Evolutionary conservation across 768 basidiomycete genomes (phyloP).

Genomic region (Suillus variegatus): DNA sequence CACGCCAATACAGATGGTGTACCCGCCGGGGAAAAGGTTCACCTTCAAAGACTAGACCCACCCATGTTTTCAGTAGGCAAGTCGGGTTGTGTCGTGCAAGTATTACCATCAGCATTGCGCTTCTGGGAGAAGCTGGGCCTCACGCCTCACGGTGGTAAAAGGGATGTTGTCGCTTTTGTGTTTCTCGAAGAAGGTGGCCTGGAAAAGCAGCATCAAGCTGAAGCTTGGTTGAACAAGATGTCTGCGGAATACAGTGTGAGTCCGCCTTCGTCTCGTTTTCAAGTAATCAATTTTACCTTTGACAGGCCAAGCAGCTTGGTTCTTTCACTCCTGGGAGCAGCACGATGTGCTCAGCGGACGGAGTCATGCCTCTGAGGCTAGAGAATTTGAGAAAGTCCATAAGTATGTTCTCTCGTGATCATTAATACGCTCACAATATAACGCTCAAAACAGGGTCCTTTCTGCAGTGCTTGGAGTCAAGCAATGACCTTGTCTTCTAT

Average conservation of each 20-base stretch:
- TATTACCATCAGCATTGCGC: conserved; percentile 67
- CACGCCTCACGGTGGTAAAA: conserved; percentile 66
- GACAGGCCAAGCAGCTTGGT: conserved; percentile 64
- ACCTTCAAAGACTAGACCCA: conserved; percentile 40
- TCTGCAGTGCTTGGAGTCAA: conserved; percentile 13
- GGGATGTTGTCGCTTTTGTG: conserved; percentile 68
- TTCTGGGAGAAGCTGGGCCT: conserved; percentile 89
- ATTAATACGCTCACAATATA: not conserved
- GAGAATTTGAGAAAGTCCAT: conserved; percentile 73
- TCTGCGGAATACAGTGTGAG: conserved; percentile 60
- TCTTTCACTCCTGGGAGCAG: conserved; percentile 54
- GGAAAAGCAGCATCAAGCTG: conserved; percentile 48
- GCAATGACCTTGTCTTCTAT: conserved; percentile 61
- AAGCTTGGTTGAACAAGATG: conserved; percentile 59
- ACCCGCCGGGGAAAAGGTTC: conserved; percentile 8
- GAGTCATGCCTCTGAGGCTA: conserved; percentile 62
- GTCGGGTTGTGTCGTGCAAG: conserved; percentile 66
- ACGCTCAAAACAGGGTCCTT: conserved; percentile 5
- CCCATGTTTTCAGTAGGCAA: conserved; percentile 70
- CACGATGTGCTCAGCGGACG: conserved; percentile 47
- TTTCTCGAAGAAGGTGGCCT: conserved; percentile 64
- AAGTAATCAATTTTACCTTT: conserved; percentile 14
- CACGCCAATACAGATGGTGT: conserved; percentile 5
- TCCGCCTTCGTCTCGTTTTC: conserved; percentile 12
- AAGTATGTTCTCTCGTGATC: conserved; percentile 36